Evolutionary conservation across 192 early-diverging fungal genomes (phyloP).

Genomic region (Gigaspora rosea): DNA sequence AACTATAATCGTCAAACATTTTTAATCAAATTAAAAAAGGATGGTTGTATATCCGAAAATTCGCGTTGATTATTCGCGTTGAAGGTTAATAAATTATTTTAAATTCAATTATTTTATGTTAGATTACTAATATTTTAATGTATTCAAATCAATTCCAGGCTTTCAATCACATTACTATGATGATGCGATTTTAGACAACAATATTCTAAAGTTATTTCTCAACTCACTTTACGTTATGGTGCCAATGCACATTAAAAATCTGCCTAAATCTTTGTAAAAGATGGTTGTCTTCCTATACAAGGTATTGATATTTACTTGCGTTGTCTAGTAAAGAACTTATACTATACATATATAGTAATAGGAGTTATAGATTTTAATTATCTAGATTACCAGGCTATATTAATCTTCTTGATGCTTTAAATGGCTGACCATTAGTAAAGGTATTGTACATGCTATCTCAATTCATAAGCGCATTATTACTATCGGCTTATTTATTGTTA

Average conservation of each 20-base stretch:
- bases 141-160: constrained; percentile 50
- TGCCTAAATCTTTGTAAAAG: constrained; percentile 85
- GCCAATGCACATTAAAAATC: constrained; percentile 99
- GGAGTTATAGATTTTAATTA: no score
- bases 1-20: constrained; percentile 88
- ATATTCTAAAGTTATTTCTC: no score
- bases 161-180: constrained; percentile 88
- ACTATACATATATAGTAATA: constrained; percentile 52
- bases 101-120: background rate
- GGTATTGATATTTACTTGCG: no score
- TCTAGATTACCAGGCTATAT: no score
- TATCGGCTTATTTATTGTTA: no score
- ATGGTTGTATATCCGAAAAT: constrained; percentile 61
- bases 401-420: constrained; percentile 80
- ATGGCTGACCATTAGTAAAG: constrained; percentile 97
- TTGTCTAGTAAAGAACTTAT: no score
- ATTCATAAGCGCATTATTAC: no score
- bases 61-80: constrained; percentile 83
- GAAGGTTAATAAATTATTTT: constrained; percentile 49
- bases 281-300: constrained; percentile 68
- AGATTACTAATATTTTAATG: background rate
- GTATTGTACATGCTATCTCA: background rate
- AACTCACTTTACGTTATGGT: constrained; percentile 76
- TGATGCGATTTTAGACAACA: no score
- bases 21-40: constrained; percentile 70